These are phyloP conservation scores for Hyaloscypha variabilis DNA, from an alignment of 495 filamentous ascomycete genomes.

Conservation along the genomic window DNA sequence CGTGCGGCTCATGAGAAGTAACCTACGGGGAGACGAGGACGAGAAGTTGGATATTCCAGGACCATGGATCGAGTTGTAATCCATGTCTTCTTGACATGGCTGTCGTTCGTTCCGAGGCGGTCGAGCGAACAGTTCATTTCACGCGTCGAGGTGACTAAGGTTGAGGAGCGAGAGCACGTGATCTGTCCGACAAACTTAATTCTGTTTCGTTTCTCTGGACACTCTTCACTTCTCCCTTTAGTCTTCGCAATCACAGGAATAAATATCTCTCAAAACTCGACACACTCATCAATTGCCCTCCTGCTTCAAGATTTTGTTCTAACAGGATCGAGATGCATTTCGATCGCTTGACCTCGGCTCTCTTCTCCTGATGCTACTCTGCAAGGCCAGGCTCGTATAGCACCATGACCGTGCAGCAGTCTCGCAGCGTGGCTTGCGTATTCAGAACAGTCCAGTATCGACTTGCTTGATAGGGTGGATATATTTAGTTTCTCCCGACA, in stretches of 20 bases:
- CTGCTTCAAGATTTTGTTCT: not conserved
- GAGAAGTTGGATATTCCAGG: constrained; percentile 30
- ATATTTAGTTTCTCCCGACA: not conserved
- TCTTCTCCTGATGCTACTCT: not conserved
- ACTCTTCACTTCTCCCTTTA: not conserved
- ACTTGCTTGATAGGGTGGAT: not conserved
- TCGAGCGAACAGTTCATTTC: not conserved
- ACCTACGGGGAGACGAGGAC: constrained; percentile 23
- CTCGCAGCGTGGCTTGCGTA: not conserved
- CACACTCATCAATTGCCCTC: no score
- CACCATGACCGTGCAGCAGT: not conserved
- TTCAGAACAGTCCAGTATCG: not conserved
- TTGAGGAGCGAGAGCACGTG: constrained; percentile 1
- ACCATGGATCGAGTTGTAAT: constrained; percentile 30
- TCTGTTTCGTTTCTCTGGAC: not conserved
- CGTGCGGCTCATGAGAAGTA: not conserved
- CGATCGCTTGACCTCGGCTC: not conserved
- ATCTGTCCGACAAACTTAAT: not conserved
- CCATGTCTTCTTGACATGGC: constrained; percentile 21
- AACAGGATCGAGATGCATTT: not conserved
- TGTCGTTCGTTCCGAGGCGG: not conserved
- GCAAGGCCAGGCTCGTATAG: not conserved
- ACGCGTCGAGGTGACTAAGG: not conserved
- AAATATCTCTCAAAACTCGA: no score
- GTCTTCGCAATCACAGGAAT: no score